These are phyloP conservation scores for Gracilariopsis chorda DNA, from an alignment of 23 red algal genomes.

Conservation along the genomic window DNA sequence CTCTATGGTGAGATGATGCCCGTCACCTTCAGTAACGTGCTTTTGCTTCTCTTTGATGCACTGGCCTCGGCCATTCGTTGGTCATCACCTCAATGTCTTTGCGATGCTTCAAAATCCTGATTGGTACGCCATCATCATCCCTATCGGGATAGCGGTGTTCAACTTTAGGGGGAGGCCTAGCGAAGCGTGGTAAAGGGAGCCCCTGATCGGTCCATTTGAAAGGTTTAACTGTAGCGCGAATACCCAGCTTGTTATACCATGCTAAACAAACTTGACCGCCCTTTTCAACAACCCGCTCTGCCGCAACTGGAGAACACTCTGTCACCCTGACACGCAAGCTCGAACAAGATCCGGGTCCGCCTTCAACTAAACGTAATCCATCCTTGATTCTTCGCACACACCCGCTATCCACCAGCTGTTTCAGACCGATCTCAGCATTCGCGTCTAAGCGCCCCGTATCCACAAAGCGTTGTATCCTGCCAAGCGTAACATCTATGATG, in stretches of 20 bases:
- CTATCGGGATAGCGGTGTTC: conserved; percentile 48
- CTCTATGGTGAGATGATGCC: too few species aligned
- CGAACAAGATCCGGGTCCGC: not conserved
- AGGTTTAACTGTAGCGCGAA: conserved; percentile 62
- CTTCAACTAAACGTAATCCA: conserved; percentile 24
- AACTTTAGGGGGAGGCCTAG: conserved; percentile 64
- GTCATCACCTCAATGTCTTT: conserved; percentile 41
- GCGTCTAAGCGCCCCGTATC: conserved; percentile 71
- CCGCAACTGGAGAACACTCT: conserved; percentile 42
- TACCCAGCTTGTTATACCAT: conserved; percentile 74
- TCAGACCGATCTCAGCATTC: conserved; percentile 17
- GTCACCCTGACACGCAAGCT: conserved; percentile 31
- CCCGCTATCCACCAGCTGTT: conserved; percentile 41
- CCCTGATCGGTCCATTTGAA: conserved; percentile 57
- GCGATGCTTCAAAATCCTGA: not conserved
- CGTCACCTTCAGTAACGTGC: not conserved
- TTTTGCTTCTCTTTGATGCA: conserved; percentile 42
- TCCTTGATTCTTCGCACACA: conserved; percentile 43
- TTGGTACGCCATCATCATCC: conserved; percentile 43
- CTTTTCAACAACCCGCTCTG: conserved; percentile 19
- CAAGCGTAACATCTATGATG: conserved; percentile 41
- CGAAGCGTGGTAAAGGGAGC: conserved; percentile 59
- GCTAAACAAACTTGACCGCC: conserved; percentile 68
- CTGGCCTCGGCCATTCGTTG: conserved; percentile 26
- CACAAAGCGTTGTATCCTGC: conserved; percentile 66